Base-by-base conservation (phyloP, 805 yeast genomes). In the Saccharomycopsis schoenii region DNA sequence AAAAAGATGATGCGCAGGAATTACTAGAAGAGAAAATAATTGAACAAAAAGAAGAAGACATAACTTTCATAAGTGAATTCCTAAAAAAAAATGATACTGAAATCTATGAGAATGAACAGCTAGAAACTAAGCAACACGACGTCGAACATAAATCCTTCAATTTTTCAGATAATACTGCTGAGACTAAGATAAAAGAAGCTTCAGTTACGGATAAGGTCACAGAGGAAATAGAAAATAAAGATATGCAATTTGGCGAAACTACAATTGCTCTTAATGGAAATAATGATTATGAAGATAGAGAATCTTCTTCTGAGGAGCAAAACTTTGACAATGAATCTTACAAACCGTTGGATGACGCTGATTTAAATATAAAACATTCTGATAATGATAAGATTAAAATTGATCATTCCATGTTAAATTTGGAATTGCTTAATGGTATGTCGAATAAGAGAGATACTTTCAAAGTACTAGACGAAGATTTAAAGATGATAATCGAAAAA, bases 341-440 rank as follows among this genome's bases (percentile, higher is more conserved):
- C 6, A 29, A 29, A 29, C 34, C 34, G 6, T 29, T 29, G 34
- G 6, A 29, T 29, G 34, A 29, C 34, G 34, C 6, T 6, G 34
- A 29, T 29, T 29, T 29, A 12, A 8, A 47, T 47, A 10, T 24
- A 24, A 47, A 21, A 11, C 52, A 61, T 56, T 29, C 61, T 4
- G 59, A 61, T 43, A 63, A 63, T 51, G 64, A 61, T 41, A 62
- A 61, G 24, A 63, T 58, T 17, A 60, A 63, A 47, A 50, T 61
- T n/a, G 61, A 63, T 25, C 56, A 61, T 42, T 47, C 59, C 21
- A 63, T 63, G 8, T 41, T 60, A 4, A 54, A 60, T 34, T 52
- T 58, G 25, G 58, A 55, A 17, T 55, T 40, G 14, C 34, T 56
- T 11, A 17, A 17, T 4, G 54, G 51, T n/a, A 47, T 19, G n/a